phyloP scores from a whole-genome alignment of 495 filamentous ascomycete species.

The Penicillium cinerascens region DNA sequence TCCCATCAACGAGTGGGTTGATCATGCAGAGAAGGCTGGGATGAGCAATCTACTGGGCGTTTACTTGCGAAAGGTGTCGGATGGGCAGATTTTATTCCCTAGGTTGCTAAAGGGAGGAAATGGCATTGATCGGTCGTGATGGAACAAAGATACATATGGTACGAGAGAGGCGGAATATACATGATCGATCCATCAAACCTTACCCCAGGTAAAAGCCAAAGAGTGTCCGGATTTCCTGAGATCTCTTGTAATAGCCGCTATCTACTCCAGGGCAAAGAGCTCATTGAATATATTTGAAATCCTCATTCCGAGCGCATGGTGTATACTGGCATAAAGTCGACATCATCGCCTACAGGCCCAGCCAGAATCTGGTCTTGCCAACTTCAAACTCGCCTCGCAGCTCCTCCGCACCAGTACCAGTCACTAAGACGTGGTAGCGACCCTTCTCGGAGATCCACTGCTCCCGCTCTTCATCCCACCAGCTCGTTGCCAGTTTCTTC shows the following conservation, averaged over 20 bases:
- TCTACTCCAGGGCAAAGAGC: too few species aligned
- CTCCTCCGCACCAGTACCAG: slow-evolving; percentile 45
- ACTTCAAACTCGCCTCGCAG: slow-evolving; percentile 49
- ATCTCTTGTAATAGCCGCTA: too few species aligned
- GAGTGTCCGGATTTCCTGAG: too few species aligned
- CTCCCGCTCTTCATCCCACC: slow-evolving; percentile 68
- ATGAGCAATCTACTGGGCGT: slow-evolving; percentile 20
- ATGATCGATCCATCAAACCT: too few species aligned
- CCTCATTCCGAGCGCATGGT: neutral
- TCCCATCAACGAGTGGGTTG: slow-evolving; percentile 16
- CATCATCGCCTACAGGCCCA: slow-evolving; percentile 29
- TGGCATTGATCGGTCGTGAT: neutral
- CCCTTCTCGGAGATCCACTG: slow-evolving; percentile 81
- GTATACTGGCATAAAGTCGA: neutral
- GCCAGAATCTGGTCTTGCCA: slow-evolving; percentile 57
- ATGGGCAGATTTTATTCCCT: slow-evolving; percentile 17
- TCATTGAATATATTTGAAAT: too few species aligned
- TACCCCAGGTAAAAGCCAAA: too few species aligned
- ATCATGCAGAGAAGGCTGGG: slow-evolving; percentile 17
- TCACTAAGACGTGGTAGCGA: slow-evolving; percentile 62
- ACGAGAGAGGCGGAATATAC: too few species aligned
- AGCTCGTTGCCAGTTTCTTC: slow-evolving; percentile 72
- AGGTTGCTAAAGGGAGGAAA: slow-evolving; percentile 12
- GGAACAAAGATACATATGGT: neutral
- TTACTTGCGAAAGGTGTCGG: slow-evolving; percentile 17